Conservation (phyloP, 805 yeast genomes). For the Hyphopichia homilentoma region DNA sequence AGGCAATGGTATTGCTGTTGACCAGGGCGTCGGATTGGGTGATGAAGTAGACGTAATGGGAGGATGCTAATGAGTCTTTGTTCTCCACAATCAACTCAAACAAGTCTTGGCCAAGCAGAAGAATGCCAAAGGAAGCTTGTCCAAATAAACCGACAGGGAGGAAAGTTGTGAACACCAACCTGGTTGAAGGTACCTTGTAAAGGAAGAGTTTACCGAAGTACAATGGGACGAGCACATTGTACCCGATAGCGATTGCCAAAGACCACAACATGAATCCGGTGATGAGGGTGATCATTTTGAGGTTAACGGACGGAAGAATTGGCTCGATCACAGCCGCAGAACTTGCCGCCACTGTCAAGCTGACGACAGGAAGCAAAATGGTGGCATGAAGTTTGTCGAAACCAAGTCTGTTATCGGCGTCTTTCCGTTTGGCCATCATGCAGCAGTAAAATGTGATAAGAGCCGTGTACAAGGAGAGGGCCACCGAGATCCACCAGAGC, state of each 20-base stretch:
- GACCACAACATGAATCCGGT: constrained; percentile 62
- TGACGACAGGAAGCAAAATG: constrained; percentile 70
- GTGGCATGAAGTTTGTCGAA: constrained; percentile 47
- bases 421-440: constrained; percentile 35
- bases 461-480: constrained; percentile 52
- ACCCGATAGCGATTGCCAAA: constrained; percentile 61
- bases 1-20: background rate
- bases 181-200: constrained; percentile 55
- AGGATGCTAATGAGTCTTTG: constrained; percentile 7
- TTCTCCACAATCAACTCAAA: constrained; percentile 15
- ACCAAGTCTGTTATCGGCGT: constrained; percentile 16
- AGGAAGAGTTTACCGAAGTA: constrained; percentile 58
- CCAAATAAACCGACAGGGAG: constrained; percentile 83
- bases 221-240: constrained; percentile 49
- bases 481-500: constrained; percentile 72
- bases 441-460: constrained; percentile 56
- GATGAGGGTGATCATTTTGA: constrained; percentile 50
- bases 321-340: constrained; percentile 56
- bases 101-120: constrained; percentile 48
- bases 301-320: constrained; percentile 37
- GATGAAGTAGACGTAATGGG: constrained; percentile 9
- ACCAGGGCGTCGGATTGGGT: constrained; percentile 1
- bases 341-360: constrained; percentile 73
- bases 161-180: constrained; percentile 59
- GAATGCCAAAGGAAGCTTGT: constrained; percentile 72